Base-by-base conservation (phyloP, 352 stramenopile genomes). In the Phytopythium mirpurense region DNA sequence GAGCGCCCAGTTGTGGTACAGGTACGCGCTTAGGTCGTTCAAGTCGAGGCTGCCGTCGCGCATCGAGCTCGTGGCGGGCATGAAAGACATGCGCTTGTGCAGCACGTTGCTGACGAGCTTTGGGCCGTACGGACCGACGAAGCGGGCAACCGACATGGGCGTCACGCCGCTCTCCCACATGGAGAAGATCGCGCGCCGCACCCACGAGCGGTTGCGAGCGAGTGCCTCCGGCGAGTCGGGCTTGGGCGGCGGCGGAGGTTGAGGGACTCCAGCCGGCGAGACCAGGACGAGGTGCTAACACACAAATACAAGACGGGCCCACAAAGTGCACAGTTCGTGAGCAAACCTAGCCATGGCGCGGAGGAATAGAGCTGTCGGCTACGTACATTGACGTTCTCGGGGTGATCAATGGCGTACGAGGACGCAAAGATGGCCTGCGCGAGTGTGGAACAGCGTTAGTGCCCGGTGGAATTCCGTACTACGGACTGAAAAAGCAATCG, bases 1-100 rank as follows among this genome's bases (percentile, higher is more conserved):
- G 11, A 90, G 68, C 2, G 83, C 83, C 83, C 78, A 91, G 62
- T 92, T 94, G 67, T 94, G 67, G 62, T 94, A 94, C 36, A 89
- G 70, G 62, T 94, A 94, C 48, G 88, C 78, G 45, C 58, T 71
- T 29, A 94, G 49, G 35, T 90, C 73, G 5, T 69, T 58, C 12
- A 89, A 46, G 41, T 90, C 63, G 11, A 92, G 64, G 29, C 69
- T 68, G 14, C 83, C 83, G 24, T 81, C 71, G 40, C 83, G 78
- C 57, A 94, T 69, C 15, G 81, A 77, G 41, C 82, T 92, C 15
- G 61, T 73, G 23, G 75, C 62, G 1, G 75, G 81, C 74, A 90
- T 90, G 56, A 86, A 90, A n/a, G 66, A 88, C 18, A 86, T 76
- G 35, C 83, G 83, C 12, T 71, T 68, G 26, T 72, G 29, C 31